phyloP scores from a whole-genome alignment of 768 basidiomycete species.

The Russula olivacea region DNA sequence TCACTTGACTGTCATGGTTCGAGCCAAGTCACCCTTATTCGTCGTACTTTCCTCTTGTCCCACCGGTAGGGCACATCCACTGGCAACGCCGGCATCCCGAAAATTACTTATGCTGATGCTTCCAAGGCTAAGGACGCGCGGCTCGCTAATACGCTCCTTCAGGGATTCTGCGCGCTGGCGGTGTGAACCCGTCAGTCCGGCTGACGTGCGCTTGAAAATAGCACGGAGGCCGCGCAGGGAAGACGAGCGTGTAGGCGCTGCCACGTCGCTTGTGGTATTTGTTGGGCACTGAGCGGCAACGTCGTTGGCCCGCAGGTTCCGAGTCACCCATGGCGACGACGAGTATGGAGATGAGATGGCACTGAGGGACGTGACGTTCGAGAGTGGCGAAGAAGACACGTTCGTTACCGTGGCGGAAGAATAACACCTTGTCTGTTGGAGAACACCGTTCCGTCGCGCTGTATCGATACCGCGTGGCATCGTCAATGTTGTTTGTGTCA shows the following conservation, averaged over 20 bases:
- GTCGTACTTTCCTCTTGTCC: not conserved
- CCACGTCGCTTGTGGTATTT: not conserved
- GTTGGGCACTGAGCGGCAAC: not conserved
- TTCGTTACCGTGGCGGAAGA: not conserved
- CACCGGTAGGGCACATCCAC: not conserved
- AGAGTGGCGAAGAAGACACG: not conserved
- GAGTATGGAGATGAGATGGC: not conserved
- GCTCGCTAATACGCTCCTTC: constrained; percentile 16
- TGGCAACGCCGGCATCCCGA: constrained; percentile 1
- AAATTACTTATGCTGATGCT: constrained; percentile 13
- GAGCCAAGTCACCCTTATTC: not conserved
- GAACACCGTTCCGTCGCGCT: not conserved
- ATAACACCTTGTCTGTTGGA: not conserved
- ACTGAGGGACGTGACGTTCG: not conserved
- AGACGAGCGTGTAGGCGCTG: not conserved
- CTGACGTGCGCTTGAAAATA: constrained; percentile 20
- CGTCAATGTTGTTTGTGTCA: not conserved
- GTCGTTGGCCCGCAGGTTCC: not conserved
- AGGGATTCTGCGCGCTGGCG: constrained; percentile 18
- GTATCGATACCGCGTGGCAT: not conserved
- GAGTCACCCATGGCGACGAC: not conserved
- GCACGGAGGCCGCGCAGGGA: constrained; percentile 15
- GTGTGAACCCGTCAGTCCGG: not conserved
- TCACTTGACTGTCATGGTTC: not conserved
- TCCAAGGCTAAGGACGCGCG: constrained; percentile 15